Conservation (phyloP, 257 asterid species). For the Rehmannia glutinosa region DNA sequence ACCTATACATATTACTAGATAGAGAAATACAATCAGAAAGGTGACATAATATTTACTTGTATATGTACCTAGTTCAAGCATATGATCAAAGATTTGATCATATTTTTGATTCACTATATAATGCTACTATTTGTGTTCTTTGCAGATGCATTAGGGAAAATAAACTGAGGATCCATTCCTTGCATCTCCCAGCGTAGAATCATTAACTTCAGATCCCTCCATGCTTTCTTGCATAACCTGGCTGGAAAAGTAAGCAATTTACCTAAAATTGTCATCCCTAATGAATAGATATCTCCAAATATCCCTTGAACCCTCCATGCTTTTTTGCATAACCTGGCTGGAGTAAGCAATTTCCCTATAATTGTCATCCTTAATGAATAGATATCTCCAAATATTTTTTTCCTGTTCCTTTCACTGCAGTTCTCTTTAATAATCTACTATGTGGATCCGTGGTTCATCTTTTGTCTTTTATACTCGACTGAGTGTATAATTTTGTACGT, state of each 20-base stretch:
- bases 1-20: background rate
- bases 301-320: too few species aligned
- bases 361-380: too few species aligned
- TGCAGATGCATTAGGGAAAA: background rate
- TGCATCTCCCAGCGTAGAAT: constrained; percentile 16
- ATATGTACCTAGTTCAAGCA: background rate
- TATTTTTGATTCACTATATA: background rate
- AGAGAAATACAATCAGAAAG: background rate
- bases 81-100: background rate
- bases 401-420: background rate
- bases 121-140: background rate
- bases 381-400: too few species aligned
- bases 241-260: background rate
- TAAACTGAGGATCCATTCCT: constrained; percentile 10
- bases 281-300: too few species aligned
- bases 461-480: too few species aligned
- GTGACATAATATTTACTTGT: background rate
- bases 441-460: background rate
- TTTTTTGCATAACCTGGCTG: too few species aligned
- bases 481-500: too few species aligned
- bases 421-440: background rate
- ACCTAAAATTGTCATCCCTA: background rate
- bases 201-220: constrained; percentile 5
- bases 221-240: constrained; percentile 6
- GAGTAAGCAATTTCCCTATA: too few species aligned